Base-by-base conservation (phyloP, 805 yeast genomes). In the Candida saitoana region DNA sequence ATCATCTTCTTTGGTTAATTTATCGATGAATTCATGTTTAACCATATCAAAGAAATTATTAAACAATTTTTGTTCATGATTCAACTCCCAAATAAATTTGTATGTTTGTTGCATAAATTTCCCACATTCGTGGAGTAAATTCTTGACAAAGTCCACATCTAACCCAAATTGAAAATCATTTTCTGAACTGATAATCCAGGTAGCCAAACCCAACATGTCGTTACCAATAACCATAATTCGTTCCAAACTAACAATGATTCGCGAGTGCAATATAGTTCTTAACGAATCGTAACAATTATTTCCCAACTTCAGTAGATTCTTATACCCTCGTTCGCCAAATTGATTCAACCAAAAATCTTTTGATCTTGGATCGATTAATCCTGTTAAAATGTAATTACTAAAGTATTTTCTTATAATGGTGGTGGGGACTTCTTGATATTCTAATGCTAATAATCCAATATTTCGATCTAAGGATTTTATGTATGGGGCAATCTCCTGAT, bases 281-380 rank as follows among this genome's bases (percentile, higher is more conserved):
- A 74, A 59, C 35, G 63, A 62, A 34, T 80, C 83, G 51, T 75
- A 82, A 11, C 74, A 65, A 1, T 68, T 58, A 27, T 68, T 71
- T 0, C 84, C 82, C 14, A 72, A 39, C 40, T 69, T 72, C 2
- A 63, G 60, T 76, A 87, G 76, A 48, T 77, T 67, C 46, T 74
- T 77, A 15, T 77, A 56, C 20, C 86, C 86, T 46, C 84, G 65
- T 46, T 82, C 88, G 0, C 87, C 89, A 25, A 84, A 63, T 37
- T 80, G 77, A 49, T 82, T 81, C 17, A 76, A 70, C 53, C 85
- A 63, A 80, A 81, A 84, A 42, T 77, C 80, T 44, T 70, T 72
- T 2, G 78, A 62, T 1, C 67, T 59, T 11, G 63, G 67, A 1
- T 79, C 70, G 44, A 81, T 65, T 39, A 76, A 63, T 2, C 84